Evolutionary conservation across 2,329 filamentous ascomycete genomes (phyloP).

Genomic region (Fusarium pininemorale): DNA sequence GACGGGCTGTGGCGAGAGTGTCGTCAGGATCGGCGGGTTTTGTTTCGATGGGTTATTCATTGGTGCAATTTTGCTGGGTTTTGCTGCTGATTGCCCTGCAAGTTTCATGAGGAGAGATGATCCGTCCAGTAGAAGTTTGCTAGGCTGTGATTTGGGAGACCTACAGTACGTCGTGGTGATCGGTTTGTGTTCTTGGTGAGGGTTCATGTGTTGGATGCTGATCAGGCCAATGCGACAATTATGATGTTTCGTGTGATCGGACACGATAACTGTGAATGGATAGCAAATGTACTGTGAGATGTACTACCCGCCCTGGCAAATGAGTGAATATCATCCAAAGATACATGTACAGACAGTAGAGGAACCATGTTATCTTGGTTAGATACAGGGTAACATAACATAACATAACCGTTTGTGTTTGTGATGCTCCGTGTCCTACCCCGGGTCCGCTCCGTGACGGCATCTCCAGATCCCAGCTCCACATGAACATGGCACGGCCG

Average conservation of each 20-base stretch:
- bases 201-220: neutral
- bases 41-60: neutral
- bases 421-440: conserved; percentile 26
- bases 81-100: neutral
- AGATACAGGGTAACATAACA: conserved; percentile 30
- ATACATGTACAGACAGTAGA: neutral
- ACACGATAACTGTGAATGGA: neutral
- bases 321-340: neutral
- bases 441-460: conserved; percentile 31
- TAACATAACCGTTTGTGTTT: neutral
- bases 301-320: neutral
- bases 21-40: conserved; percentile 26
- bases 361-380: neutral
- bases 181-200: neutral
- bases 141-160: neutral
- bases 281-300: neutral
- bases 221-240: conserved; percentile 1
- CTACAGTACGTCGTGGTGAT: neutral
- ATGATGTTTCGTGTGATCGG: conserved; percentile 8
- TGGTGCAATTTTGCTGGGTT: conserved; percentile 22
- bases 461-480: conserved; percentile 11
- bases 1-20: conserved; percentile 20
- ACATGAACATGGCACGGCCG: conserved; percentile 18
- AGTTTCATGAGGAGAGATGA: conserved; percentile 3
- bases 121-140: conserved; percentile 1